phyloP scores from a whole-genome alignment of 164 flowering plant genomes.

The Nymphaea thermarum region DNA sequence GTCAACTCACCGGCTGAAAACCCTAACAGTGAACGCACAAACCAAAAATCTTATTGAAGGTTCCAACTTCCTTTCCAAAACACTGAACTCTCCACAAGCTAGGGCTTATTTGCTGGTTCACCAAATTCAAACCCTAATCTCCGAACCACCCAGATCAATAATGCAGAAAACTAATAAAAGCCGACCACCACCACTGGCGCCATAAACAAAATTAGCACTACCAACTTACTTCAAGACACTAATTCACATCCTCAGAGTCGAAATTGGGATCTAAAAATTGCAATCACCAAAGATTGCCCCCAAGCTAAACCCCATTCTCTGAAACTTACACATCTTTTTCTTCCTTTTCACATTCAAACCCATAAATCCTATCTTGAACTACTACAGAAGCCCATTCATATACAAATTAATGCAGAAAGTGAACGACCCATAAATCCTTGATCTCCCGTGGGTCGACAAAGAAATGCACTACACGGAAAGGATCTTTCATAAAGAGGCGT shows the following conservation, averaged over 20 bases:
- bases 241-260: neutral
- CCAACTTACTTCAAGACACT: neutral
- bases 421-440: neutral
- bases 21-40: neutral
- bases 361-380: neutral
- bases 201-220: neutral
- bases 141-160: neutral
- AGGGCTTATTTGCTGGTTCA: too few species aligned
- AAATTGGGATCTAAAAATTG: neutral
- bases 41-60: neutral
- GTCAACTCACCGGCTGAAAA: too few species aligned
- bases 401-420: neutral
- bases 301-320: neutral
- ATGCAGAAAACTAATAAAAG: slow-evolving; percentile 2
- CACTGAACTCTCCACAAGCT: neutral
- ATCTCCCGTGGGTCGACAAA: too few species aligned
- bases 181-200: neutral
- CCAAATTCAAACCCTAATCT: neutral
- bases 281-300: neutral
- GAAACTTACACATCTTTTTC: neutral
- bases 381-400: neutral
- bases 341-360: neutral
- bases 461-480: neutral
- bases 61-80: neutral
- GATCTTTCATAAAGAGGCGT: neutral